Base-by-base conservation (phyloP, 345 rosid genomes). In the Camelina neglecta region DNA sequence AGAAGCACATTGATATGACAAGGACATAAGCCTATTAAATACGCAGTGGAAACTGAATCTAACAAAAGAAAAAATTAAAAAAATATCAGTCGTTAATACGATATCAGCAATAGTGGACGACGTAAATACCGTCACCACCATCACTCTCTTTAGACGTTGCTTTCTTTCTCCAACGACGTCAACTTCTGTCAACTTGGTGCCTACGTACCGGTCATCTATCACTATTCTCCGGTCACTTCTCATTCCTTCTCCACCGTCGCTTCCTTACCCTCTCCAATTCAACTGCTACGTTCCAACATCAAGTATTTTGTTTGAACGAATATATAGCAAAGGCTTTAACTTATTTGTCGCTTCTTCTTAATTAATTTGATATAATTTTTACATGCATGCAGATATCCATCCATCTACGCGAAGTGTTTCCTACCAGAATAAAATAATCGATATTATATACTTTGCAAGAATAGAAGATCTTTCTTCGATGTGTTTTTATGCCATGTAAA, bases 111-210 rank as follows among this genome's bases (percentile, higher is more conserved):
- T 24, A 60, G 60, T 29, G 47, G 80, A 75, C 38, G 18, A 75
- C 47, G 26, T 42, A 15, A 15, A 15, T 35, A 6, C 76, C 21
- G 18, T 55, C 47, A 59, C 16, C 24, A 54, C 53, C 55, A 41
- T 60, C 69, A 45, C 69, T 50, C 26, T 68, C 58, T 53, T 23
- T 54, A 7, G 58, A 72, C 9, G 73, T 66, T 72, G 39, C 55
- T 77, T 71, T 76, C 71, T 41, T 71, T 76, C 71, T 41, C 54
- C 26, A 67, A 73, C 53, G 65, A 73, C 78, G 75, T 67, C 31
- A 53, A 66, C 41, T 65, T 70, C 54, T 68, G 77, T 67, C 81
- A 73, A 68, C 18, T 74, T 74, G 72, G 57, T 70, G 41, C 10
- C 48, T 47, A 7, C 10, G 57, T 47, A 48, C 47, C 66, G 5